Percentiles rank a stretch among this genome's conserved stretches.
Evolutionary conservation across 352 stramenopile genomes (phyloP).

Genomic region (Globisporangium radiosum): DNA sequence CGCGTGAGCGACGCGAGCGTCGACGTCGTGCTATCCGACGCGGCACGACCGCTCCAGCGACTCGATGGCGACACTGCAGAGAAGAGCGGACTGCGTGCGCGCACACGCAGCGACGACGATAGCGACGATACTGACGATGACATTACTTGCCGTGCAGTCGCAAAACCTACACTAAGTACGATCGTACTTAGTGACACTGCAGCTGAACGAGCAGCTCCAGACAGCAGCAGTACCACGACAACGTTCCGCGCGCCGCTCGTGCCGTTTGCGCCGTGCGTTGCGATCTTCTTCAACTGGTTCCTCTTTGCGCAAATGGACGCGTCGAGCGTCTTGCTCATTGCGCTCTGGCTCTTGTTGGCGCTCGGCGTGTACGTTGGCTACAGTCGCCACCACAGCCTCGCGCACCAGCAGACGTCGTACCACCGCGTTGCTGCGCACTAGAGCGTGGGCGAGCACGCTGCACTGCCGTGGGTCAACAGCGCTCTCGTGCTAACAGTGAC

Average conservation of each 20-base stretch:
- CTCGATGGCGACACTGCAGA: conserved; percentile 3
- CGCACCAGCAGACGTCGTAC: conserved; percentile 60
- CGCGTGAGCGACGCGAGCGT: not conserved
- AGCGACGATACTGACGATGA: too few relatives aligned
- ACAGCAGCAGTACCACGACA: not conserved
- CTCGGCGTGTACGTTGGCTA: conserved; percentile 65
- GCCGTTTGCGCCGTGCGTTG: conserved; percentile 68
- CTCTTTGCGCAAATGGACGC: conserved; percentile 78
- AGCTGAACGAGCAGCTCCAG: conserved; percentile 3
- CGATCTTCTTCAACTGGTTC: conserved; percentile 88
- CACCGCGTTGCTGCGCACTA: conserved; percentile 36
- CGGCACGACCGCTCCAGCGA: not conserved
- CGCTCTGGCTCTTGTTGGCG: conserved; percentile 62
- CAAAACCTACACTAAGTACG: too few relatives aligned
- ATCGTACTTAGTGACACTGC: too few relatives aligned
- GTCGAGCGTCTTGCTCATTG: conserved; percentile 52
- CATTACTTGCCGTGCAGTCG: too few relatives aligned
- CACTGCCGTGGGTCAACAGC: too few relatives aligned
- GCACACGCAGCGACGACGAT: conserved; percentile 14
- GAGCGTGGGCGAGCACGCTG: too few relatives aligned
- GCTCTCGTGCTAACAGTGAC: too few relatives aligned
- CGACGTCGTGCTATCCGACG: conserved; percentile 5
- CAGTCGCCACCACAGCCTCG: conserved; percentile 64
- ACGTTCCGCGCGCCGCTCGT: conserved; percentile 68
- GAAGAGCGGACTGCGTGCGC: conserved; percentile 1